Base-by-base conservation (phyloP, 345 rosid genomes). In the Alliaria petiolata region DNA sequence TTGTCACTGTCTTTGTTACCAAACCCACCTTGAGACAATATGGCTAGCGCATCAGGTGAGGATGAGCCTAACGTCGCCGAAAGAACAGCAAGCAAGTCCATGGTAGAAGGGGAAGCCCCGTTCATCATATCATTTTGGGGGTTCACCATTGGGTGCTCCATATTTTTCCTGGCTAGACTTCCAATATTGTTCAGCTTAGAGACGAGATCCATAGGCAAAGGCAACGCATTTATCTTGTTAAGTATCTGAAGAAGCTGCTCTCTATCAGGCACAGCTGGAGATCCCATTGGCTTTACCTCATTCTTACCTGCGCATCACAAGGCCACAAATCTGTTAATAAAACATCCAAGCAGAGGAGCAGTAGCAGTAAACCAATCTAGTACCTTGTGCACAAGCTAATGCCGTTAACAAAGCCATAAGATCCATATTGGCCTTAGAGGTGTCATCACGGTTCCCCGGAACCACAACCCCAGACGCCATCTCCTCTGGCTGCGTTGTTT, bases 241-340 rank as follows among this genome's bases (percentile, higher is more conserved):
- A 92, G 91, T 70, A 92, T 84, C 76, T 85, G 87, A 72, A 86
- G 57, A 63, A 92, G 87, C 68, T 86, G 91, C 22, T 88, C 98
- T 76, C 74, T 89, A 53, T 83, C 84, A 10, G 91, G 87, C 55
- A 81, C 82, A 2, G 80, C 53, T 62, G 78, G 30, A 63, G 72
- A 64, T 60, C 50, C 75, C 61, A 53, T 56, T 49, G 83, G 71
- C 66, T 71, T 83, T 2, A 72, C 85, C 51, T 78, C 95, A 38
- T 44, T 78, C 75, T 78, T 86, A 42, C 96, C 98, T 92, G 77
- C 34, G 76, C 43, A 44, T 53, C 40, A 4, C 35, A 70, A n/a
- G 34, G 45, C 12, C 15, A 69, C 62, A 35, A 33, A 38, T 40
- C 65, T 66, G 65, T 69, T 15, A 64, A 45, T 16, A 69, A 49